Evolutionary conservation across 169 alveolate species (phyloP).

Genomic region (Plasmodium billcollinsi): DNA sequence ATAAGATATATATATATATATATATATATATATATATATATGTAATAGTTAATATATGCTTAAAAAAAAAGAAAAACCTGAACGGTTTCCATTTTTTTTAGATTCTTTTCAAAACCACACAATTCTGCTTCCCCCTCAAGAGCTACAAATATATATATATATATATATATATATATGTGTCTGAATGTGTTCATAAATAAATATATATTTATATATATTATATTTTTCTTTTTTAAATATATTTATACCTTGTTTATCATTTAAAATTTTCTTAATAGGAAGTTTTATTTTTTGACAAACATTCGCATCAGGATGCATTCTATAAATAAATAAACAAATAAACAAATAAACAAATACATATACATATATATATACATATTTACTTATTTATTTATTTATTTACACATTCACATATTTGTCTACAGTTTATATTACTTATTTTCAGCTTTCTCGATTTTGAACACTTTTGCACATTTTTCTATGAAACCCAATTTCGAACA

Average conservation of each 20-base stretch:
- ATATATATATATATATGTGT: not conserved
- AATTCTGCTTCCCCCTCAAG: slow-evolving; percentile 14
- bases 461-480: slow-evolving; percentile 44
- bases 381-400: not conserved
- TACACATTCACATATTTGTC: too few relatives aligned
- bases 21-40: too few relatives aligned
- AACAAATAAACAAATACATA: not conserved
- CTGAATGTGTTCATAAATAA: too few relatives aligned
- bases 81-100: slow-evolving; percentile 13
- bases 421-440: not conserved
- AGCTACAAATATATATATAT: not conserved
- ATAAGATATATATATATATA: too few relatives aligned
- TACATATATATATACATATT: not conserved
- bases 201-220: too few relatives aligned
- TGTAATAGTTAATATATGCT: not conserved
- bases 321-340: too few relatives aligned
- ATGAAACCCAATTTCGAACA: slow-evolving; percentile 17
- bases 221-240: too few relatives aligned
- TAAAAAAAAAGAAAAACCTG: slow-evolving; percentile 31
- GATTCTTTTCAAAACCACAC: slow-evolving; percentile 1
- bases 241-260: too few relatives aligned
- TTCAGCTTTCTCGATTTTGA: not conserved
- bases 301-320: too few relatives aligned
- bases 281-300: too few relatives aligned
- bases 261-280: too few relatives aligned